Percentiles rank a stretch among this genome's conserved stretches.
These are phyloP conservation scores for Pythium utonaiense DNA, from an alignment of 352 stramenopile species.

Conservation along the genomic window DNA sequence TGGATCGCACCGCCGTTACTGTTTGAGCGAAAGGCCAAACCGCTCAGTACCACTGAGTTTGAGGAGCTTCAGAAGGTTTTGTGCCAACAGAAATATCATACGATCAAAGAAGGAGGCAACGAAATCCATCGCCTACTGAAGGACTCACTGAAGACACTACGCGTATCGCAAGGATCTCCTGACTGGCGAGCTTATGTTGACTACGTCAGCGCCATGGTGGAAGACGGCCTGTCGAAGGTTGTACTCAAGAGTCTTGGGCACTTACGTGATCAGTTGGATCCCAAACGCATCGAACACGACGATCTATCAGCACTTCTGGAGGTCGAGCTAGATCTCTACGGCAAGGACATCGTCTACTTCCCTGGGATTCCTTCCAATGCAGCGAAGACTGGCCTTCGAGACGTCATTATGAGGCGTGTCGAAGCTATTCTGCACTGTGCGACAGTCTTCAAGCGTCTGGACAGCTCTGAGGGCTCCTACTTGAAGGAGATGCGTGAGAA, in stretches of 20 bases:
- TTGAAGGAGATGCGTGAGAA: conserved; percentile 89
- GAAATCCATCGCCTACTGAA: conserved; percentile 88
- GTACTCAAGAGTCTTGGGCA: conserved; percentile 65
- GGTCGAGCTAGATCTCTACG: conserved; percentile 89
- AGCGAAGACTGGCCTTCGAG: conserved; percentile 42
- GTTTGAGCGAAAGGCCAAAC: conserved; percentile 87
- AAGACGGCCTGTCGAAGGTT: conserved; percentile 74
- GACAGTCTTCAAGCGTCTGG: conserved; percentile 80
- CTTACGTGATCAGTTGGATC: conserved; percentile 83
- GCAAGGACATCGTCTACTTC: conserved; percentile 82
- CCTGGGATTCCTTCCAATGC: conserved; percentile 41
- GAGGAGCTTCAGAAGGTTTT: conserved; percentile 73
- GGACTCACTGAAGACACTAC: conserved; percentile 86
- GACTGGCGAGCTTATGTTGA: conserved; percentile 93
- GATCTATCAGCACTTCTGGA: conserved; percentile 86
- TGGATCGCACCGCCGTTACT: conserved; percentile 76
- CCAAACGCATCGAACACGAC: conserved; percentile 74
- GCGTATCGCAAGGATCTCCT: conserved; percentile 86
- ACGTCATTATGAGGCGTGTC: conserved; percentile 61
- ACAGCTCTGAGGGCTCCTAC: conserved; percentile 85
- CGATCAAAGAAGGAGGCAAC: conserved; percentile 87
- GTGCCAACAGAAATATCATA: conserved; percentile 79
- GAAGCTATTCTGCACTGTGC: conserved; percentile 65
- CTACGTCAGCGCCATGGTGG: conserved; percentile 89
- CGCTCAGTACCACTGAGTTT: conserved; percentile 78